Conservation (phyloP, 2,329 filamentous ascomycete species). For the Aspergillus sp. region DNA sequence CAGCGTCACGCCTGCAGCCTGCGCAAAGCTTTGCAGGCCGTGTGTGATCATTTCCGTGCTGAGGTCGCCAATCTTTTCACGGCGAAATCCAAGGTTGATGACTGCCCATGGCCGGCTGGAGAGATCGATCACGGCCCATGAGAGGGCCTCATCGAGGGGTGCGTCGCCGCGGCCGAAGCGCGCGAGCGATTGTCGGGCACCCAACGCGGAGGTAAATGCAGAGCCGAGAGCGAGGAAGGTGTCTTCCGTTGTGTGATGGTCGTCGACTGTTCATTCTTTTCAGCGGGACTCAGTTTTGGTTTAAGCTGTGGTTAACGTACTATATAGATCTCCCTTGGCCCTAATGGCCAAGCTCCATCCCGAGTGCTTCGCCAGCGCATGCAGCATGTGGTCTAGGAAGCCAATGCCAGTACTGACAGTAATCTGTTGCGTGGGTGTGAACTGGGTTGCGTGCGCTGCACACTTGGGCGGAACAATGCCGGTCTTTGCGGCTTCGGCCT, state of each 20-base stretch:
- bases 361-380: conserved; percentile 92
- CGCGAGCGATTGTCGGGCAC: conserved; percentile 77
- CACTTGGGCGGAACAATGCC: conserved; percentile 46
- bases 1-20: conserved; percentile 86
- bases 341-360: conserved; percentile 87
- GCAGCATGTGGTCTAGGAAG: conserved; percentile 98
- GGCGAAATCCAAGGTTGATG: conserved; percentile 78
- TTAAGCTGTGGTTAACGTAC: conserved; percentile 52
- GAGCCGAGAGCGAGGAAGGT: conserved; percentile 87
- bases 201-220: conserved; percentile 81
- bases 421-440: conserved; percentile 83
- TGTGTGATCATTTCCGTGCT: conserved; percentile 98
- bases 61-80: conserved; percentile 92
- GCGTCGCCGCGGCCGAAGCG: conserved; percentile 92
- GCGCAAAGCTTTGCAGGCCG: conserved; percentile 91
- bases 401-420: conserved; percentile 91
- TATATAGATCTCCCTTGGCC: conserved; percentile 89
- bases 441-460: conserved; percentile 79
- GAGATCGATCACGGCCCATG: conserved; percentile 90
- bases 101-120: conserved; percentile 89
- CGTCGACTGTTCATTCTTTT: conserved; percentile 69
- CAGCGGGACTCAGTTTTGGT: conserved; percentile 6
- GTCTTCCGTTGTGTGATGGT: conserved; percentile 98
- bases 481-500: conserved; percentile 54
- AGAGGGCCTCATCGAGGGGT: conserved; percentile 93